A percentile compares a stretch with the other conserved stretches of the same genome.
phyloP scores from a whole-genome alignment of 1,284 basidiomycete species.

The Ceratobasidium sp. region DNA sequence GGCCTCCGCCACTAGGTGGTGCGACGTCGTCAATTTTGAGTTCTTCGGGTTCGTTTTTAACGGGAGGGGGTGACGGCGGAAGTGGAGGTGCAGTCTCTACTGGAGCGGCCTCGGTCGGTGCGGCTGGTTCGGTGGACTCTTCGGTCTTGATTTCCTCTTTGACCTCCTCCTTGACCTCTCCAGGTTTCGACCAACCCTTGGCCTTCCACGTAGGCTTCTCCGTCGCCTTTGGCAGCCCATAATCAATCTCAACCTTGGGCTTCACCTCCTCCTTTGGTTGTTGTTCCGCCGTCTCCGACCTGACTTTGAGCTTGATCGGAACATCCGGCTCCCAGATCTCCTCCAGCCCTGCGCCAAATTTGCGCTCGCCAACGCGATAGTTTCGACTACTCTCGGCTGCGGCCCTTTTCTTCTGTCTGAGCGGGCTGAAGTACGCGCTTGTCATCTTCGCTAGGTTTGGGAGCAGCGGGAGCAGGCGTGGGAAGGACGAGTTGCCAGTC shows the following conservation, averaged over 20 bases:
- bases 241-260: constrained; percentile 19
- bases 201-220: constrained; percentile 29
- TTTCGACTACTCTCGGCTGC: constrained; percentile 31
- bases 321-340: constrained; percentile 31
- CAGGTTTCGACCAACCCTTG: constrained; percentile 25
- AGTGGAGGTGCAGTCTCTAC: constrained; percentile 1
- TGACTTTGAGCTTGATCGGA: constrained; percentile 29
- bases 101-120: background rate
- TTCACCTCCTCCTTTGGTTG: background rate
- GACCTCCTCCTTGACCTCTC: constrained; percentile 26
- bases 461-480: background rate
- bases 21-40: constrained; percentile 4
- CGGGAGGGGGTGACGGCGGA: background rate
- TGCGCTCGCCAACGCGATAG: constrained; percentile 25
- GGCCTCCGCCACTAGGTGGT: background rate
- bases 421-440: constrained; percentile 22
- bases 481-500: constrained; percentile 62
- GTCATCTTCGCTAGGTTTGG: background rate
- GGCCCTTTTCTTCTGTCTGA: constrained; percentile 21
- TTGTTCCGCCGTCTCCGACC: background rate
- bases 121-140: background rate
- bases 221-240: constrained; percentile 28
- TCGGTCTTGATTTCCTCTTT: background rate
- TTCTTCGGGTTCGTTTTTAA: constrained; percentile 21
- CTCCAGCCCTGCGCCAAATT: constrained; percentile 16